Base-by-base conservation (phyloP, 768 basidiomycete genomes). In the Mycena floridula region DNA sequence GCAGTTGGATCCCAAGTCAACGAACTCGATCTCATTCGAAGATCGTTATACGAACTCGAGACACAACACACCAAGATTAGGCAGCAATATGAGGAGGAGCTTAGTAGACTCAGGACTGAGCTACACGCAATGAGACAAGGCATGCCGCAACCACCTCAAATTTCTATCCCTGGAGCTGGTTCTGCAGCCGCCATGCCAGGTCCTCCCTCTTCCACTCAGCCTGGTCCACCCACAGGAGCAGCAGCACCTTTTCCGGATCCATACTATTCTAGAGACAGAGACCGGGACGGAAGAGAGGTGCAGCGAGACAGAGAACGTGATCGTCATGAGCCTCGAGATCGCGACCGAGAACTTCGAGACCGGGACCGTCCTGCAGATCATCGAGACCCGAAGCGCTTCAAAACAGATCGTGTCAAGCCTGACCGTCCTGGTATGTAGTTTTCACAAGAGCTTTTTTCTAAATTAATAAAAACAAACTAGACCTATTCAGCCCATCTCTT, bases 11-110 rank as follows among this genome's bases (percentile, higher is more conserved):
- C 67, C 46, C 85, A 89, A 59, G 77, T 87, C 53, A 78, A 77
- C 54, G 86, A 89, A 56, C 63, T 87, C 43, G 80, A 80, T 45
- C 72, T 82, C 60, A 82, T 89, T 51, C 74, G 84, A 40, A 80
- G 83, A 52, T 73, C 76, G 15, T 69, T 88, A 15, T 85, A 84
- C 55, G 84, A 88, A 43, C 76, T 89, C 36, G 87, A 89, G 55
- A 64, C 74, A 2, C 77, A 78, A 48, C 83, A 89, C 49, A 69
- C 70, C 46, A 82, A 83, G 64, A 73, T 82, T 46, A 69, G 82
- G 28, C 71, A 77, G 49, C 74, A 81, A 58, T 86, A 83, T 50
- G 85, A 86, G 50, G 74, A 77, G 2, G 83, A 86, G 41, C 64
- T 85, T 44, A 59, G 65, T 4, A 66, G 74, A 20, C 65, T 86